These are phyloP conservation scores for Oryza longistaminata DNA, from an alignment of 176 grass and related monocot genomes.

Conservation along the genomic window DNA sequence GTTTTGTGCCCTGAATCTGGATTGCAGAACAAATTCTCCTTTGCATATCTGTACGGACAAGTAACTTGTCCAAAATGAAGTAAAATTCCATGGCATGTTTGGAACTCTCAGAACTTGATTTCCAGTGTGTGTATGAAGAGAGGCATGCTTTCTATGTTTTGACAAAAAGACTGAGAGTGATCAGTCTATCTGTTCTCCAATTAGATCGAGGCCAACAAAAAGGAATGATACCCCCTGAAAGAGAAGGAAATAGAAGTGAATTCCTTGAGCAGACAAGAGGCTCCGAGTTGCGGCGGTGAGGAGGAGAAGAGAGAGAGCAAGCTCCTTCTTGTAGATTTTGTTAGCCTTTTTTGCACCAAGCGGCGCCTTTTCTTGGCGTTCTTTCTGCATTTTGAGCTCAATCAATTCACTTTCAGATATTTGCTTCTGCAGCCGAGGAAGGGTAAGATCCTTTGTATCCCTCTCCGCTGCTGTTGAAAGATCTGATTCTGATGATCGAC, in stretches of 20 bases:
- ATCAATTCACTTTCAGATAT: conserved; percentile 48
- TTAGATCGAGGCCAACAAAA: conserved; percentile 74
- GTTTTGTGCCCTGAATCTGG: conserved; percentile 20
- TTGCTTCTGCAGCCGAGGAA: conserved; percentile 58
- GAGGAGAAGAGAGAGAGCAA: conserved; percentile 70
- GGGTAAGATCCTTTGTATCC: conserved; percentile 16
- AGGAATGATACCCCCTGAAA: conserved; percentile 83
- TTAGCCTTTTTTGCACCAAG: conserved; percentile 44
- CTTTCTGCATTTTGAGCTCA: conserved; percentile 40
- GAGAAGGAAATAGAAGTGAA: conserved; percentile 90
- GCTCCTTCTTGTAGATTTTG: conserved; percentile 86
- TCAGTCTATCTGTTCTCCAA: conserved; percentile 78
- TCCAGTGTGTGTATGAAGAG: neutral
- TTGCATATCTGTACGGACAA: neutral
- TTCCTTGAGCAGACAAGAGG: conserved; percentile 74
- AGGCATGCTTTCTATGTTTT: conserved; percentile 5
- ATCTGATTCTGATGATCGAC: conserved; percentile 71
- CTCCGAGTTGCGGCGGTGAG: conserved; percentile 67
- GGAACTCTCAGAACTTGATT: conserved; percentile 14
- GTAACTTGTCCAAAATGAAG: neutral
- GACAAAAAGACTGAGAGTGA: neutral
- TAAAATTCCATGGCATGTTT: neutral
- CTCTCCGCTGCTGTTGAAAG: conserved; percentile 36
- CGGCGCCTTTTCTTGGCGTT: conserved; percentile 27
- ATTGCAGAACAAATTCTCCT: neutral